phyloP scores from a whole-genome alignment of 2,329 filamentous ascomycete genomes.

The Cladosporium sp. region DNA sequence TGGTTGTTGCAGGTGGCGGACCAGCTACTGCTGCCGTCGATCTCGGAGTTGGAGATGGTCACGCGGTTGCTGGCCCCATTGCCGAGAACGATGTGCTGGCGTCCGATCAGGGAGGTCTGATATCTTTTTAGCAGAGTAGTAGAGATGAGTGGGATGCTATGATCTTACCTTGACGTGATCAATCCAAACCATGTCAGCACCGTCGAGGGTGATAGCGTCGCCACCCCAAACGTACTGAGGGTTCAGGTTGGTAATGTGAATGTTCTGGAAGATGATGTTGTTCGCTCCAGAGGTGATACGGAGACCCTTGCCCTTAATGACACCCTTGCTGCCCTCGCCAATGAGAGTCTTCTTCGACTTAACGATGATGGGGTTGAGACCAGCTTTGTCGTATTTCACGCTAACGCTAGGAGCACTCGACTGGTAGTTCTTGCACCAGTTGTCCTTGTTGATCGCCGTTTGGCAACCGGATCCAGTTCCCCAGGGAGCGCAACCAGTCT shows the following conservation, averaged over 20 bases:
- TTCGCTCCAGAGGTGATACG: conserved; percentile 33
- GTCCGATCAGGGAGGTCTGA: conserved; percentile 52
- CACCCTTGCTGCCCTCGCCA: conserved; percentile 33
- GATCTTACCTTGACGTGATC: conserved; percentile 18
- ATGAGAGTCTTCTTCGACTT: conserved; percentile 37
- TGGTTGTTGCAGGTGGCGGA: conserved; percentile 54
- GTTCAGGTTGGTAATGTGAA: conserved; percentile 31
- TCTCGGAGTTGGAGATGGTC: conserved; percentile 56
- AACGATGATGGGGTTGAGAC: conserved; percentile 26
- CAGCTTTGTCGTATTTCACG: conserved; percentile 32
- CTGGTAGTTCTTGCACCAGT: conserved; percentile 52
- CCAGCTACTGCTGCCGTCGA: conserved; percentile 51
- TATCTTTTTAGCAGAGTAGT: neutral
- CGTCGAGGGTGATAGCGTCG: conserved; percentile 28
- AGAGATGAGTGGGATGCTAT: conserved; percentile 2
- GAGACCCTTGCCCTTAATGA: conserved; percentile 39
- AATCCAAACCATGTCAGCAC: conserved; percentile 27
- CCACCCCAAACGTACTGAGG: conserved; percentile 32
- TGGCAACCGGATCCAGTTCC: conserved; percentile 54
- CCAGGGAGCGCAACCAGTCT: conserved; percentile 38
- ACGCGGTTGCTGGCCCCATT: conserved; percentile 49
- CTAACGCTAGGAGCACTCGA: conserved; percentile 40
- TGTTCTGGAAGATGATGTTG: conserved; percentile 50
- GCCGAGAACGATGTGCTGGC: conserved; percentile 57
- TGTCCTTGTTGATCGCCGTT: conserved; percentile 54